Evolutionary conservation across 2,329 filamentous ascomycete genomes (phyloP), one percentile per base, ranked within the genome.

Genomic region (Hirsutella minnesotensis): DNA sequence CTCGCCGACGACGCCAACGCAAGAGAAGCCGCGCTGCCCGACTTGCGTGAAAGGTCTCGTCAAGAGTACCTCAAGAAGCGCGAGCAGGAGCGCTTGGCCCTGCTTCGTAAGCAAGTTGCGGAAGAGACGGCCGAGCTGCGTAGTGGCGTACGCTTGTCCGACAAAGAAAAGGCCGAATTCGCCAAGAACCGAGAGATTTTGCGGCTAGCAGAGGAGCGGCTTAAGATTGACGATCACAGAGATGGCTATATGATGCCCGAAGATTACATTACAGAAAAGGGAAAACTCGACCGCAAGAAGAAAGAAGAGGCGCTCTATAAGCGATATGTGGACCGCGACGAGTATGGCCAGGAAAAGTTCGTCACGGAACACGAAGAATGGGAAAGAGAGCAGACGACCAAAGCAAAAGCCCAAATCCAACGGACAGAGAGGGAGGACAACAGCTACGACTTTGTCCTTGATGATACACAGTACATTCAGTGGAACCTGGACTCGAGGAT

Each of bases 281-380:
- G 87, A 19, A 92, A 94, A 56, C 81, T 94, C 48, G 85, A 94
- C 57, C 74, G 75, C 52, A 88, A 84, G 59, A 84, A 85, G 58
- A 96, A 96, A 59, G 79, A 92, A 49, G 86, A 94, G 20, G 86
- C 86, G 0, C 72, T 98, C 10, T 95, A 94, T 64, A 89, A 87
- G 59, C 79, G 89, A 40, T 90, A 95, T 52, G 81, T 95, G 3
- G 89, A 95, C 48, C 76, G 77, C 46, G 88, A 94, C 53, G 86
- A 94, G 53, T 82, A 82, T 53, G 89, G 89, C 4, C 81, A 92
- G 49, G 90, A 95, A 59, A 83, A 82, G 53, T 94, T 87, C 53
- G 78, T 95, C 45, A 95, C 88, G 0, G 92, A 98, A 59, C 85
- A 95, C 49, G 89, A 98, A 48, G 86, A 95, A 56, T 98, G 90